Evolutionary conservation across 805 yeast species (phyloP).

Genomic region (Starmerella ratchasimensis): DNA sequence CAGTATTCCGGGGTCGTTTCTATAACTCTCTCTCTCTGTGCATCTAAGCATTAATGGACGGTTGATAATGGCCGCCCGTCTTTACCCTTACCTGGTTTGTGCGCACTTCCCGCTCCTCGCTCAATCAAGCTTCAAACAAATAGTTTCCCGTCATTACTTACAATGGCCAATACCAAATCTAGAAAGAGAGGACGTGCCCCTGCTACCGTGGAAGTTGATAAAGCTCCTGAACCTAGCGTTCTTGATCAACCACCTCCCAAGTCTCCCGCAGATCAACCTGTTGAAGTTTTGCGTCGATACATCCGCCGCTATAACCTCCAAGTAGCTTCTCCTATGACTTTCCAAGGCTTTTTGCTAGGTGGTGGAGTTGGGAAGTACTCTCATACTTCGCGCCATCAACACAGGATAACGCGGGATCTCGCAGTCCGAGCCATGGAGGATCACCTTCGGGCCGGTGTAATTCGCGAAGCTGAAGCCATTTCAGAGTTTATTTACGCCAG

Average conservation of each 20-base stretch:
- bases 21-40: too few species aligned
- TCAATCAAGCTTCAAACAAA: too few species aligned
- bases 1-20: too few species aligned
- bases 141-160: too few species aligned
- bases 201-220: neutral
- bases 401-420: constrained; percentile 30
- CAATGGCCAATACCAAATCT: constrained; percentile 15
- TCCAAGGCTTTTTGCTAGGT: constrained; percentile 55
- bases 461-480: constrained; percentile 72
- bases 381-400: constrained; percentile 35
- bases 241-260: constrained; percentile 1
- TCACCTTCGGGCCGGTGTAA: constrained; percentile 48
- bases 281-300: constrained; percentile 55
- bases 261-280: constrained; percentile 33
- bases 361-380: constrained; percentile 67
- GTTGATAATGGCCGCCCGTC: too few species aligned
- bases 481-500: constrained; percentile 82
- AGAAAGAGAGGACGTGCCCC: constrained; percentile 12
- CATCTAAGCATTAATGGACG: too few species aligned
- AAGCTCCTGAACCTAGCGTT: constrained; percentile 2
- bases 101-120: too few species aligned
- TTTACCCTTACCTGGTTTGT: too few species aligned
- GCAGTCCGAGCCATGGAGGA: constrained; percentile 47
- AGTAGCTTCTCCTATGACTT: constrained; percentile 46
- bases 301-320: constrained; percentile 43